Percentiles rank a stretch among this genome's conserved stretches.
Conservation (phyloP, 169 alveolate species). For the Eimeria falciformis region DNA sequence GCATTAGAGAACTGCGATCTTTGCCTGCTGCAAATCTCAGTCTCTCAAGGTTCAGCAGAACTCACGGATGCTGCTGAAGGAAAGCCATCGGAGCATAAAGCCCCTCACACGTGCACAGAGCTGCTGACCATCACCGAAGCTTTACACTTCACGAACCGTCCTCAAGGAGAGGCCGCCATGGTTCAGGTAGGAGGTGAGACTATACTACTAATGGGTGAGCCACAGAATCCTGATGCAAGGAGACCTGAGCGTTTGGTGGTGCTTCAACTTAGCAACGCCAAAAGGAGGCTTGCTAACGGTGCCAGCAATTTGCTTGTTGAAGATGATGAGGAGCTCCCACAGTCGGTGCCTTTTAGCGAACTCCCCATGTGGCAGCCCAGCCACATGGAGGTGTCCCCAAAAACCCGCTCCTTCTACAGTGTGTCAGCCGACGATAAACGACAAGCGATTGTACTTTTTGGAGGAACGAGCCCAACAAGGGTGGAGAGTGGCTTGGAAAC, state of each 20-base stretch:
- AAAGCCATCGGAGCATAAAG: not conserved
- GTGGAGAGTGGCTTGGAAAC: not conserved
- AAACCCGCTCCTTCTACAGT: constrained; percentile 10
- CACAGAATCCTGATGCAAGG: not conserved
- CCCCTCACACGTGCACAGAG: not conserved
- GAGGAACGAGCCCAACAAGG: constrained; percentile 13
- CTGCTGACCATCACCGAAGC: not conserved
- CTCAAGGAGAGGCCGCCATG: constrained; percentile 12
- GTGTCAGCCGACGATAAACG: constrained; percentile 16
- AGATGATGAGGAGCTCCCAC: no score
- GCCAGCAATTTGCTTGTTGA: no score
- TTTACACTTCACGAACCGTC: not conserved
- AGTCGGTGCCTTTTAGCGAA: not conserved
- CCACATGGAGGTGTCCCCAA: not conserved
- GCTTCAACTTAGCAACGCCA: not conserved
- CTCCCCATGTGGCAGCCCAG: constrained; percentile 10
- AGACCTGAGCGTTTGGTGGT: constrained; percentile 18
- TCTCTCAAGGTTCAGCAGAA: not conserved
- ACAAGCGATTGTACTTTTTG: constrained; percentile 3
- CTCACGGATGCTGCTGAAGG: not conserved
- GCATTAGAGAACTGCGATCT: not conserved
- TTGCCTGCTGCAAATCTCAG: not conserved
- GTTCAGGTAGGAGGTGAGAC: constrained; percentile 7
- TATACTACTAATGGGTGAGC: constrained; percentile 4
- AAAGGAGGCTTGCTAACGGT: not conserved